These are phyloP conservation scores for Verbena officinalis DNA, from an alignment of 257 asterid genomes.

Conservation along the genomic window DNA sequence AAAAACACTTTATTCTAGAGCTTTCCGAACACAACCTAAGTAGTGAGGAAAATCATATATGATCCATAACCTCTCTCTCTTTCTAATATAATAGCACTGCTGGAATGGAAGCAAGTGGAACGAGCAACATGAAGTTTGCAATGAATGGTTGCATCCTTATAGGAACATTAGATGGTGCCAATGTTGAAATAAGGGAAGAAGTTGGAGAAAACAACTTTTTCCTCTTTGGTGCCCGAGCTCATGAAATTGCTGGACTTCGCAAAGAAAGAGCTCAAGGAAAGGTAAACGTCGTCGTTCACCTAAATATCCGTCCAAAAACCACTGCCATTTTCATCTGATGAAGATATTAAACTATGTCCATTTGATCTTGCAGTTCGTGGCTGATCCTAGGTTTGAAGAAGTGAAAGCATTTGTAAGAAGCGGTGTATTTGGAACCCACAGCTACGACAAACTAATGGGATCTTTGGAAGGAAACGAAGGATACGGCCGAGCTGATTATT, in stretches of 20 bases:
- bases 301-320: not conserved
- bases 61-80: constrained; percentile 20
- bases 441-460: constrained; percentile 56
- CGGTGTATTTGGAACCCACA: constrained; percentile 52
- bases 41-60: no score
- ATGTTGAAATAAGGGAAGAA: constrained; percentile 66
- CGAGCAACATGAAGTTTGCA: constrained; percentile 68
- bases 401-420: constrained; percentile 55
- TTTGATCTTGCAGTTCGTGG: constrained; percentile 44
- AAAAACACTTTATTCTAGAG: no score
- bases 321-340: not conserved
- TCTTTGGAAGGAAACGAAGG: constrained; percentile 78
- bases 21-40: no score
- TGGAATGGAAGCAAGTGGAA: constrained; percentile 79
- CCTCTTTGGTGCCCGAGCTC: constrained; percentile 59
- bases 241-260: constrained; percentile 58
- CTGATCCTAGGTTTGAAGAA: constrained; percentile 68
- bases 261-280: constrained; percentile 65
- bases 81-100: constrained; percentile 47
- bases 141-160: constrained; percentile 67
- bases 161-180: constrained; percentile 72
- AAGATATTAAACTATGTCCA: not conserved
- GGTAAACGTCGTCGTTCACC: constrained; percentile 28
- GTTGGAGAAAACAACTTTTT: constrained; percentile 66
- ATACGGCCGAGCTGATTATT: constrained; percentile 67